phyloP scores from a whole-genome alignment of 140 eudicot genomes.

The Oenanthe javanica region DNA sequence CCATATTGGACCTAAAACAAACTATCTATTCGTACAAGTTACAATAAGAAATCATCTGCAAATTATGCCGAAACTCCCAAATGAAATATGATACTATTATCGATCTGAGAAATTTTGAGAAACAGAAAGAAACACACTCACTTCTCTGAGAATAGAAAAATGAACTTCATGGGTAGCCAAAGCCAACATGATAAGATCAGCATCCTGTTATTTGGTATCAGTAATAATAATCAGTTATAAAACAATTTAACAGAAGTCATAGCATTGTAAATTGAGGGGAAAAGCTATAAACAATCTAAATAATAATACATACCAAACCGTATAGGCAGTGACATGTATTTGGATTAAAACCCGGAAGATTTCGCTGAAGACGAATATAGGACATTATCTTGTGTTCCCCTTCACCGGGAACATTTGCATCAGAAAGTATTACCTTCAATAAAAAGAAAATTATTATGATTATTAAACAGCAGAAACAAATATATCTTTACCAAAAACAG shows the following conservation, averaged over 20 bases:
- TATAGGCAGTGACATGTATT: conserved; percentile 93
- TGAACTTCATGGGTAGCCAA: conserved; percentile 99
- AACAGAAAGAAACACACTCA: conserved; percentile 12
- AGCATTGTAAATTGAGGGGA: neutral
- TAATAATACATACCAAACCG: conserved; percentile 66
- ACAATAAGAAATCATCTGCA: neutral
- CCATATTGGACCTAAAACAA: neutral
- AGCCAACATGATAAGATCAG: conserved; percentile 95
- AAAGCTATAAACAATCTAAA: neutral
- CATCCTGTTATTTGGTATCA: conserved; percentile 59
- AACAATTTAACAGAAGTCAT: neutral
- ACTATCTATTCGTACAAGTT: neutral
- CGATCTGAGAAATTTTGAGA: neutral
- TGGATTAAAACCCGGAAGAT: conserved; percentile 96
- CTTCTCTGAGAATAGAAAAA: conserved; percentile 98
- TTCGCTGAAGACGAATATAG: conserved; percentile 91
- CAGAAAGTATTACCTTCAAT: conserved; percentile 89
- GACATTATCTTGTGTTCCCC: conserved; percentile 99
- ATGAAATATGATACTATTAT: neutral
- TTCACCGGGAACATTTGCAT: conserved; percentile 99
- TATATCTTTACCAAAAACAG: neutral
- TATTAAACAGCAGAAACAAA: conserved; percentile 3
- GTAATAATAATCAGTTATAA: conserved; percentile 4
- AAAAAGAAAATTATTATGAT: neutral
- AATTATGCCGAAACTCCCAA: neutral